Evolutionary conservation across 2,329 filamentous ascomycete species (phyloP).

Genomic region (Lasiodiplodia gonubiensis): DNA sequence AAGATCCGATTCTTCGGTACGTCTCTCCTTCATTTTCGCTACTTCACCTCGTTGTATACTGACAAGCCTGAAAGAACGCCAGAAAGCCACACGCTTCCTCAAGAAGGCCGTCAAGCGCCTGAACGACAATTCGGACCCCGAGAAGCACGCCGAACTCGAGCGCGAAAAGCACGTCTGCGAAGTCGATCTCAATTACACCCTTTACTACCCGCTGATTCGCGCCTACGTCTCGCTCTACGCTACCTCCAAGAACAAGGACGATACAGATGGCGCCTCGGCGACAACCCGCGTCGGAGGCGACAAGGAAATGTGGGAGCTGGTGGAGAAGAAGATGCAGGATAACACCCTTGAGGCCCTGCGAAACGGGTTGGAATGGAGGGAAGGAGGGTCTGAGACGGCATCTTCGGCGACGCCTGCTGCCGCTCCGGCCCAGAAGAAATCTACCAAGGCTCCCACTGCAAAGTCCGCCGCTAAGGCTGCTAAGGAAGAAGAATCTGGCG

Average conservation of each 20-base stretch:
- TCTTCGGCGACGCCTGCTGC: constrained; percentile 17
- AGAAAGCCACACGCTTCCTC: constrained; percentile 71
- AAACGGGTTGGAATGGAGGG: constrained; percentile 52
- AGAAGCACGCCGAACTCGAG: constrained; percentile 61
- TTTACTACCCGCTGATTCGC: constrained; percentile 73
- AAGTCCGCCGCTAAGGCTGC: constrained; percentile 7
- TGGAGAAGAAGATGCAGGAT: constrained; percentile 69
- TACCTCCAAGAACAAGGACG: constrained; percentile 38
- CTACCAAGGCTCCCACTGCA: constrained; percentile 20
- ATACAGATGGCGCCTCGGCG: constrained; percentile 35
- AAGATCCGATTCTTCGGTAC: constrained; percentile 84
- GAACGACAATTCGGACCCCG: constrained; percentile 54
- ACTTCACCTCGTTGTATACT: neutral
- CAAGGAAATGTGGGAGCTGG: constrained; percentile 69
- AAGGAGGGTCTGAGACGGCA: neutral
- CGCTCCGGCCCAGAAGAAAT: constrained; percentile 4
- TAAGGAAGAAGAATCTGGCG: constrained; percentile 25
- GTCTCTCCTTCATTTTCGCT: constrained; percentile 36
- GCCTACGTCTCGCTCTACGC: constrained; percentile 68
- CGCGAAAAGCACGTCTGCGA: constrained; percentile 69
- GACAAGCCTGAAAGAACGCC: constrained; percentile 60
- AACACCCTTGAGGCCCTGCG: constrained; percentile 63
- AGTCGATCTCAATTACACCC: constrained; percentile 77
- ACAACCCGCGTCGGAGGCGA: constrained; percentile 46
- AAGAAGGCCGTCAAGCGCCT: constrained; percentile 69